A percentile compares a stretch with the other conserved stretches of the same genome.
Conservation (phyloP, 768 basidiomycete species). For the Peribolospora kevripleyi region DNA sequence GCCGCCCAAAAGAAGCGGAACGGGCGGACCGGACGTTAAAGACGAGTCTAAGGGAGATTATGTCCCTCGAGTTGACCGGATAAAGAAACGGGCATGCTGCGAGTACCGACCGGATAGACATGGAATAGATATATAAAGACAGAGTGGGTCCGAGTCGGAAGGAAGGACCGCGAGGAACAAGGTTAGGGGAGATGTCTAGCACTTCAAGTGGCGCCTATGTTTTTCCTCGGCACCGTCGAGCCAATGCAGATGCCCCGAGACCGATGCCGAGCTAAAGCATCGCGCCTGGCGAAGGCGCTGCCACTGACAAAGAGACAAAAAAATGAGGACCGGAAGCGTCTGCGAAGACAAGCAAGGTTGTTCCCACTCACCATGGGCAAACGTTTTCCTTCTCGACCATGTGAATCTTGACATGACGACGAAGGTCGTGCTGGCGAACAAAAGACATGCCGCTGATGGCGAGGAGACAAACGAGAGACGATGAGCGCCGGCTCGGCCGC, state of each 20-base stretch:
- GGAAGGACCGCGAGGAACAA: too few species aligned
- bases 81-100: too few species aligned
- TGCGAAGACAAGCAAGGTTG: neutral
- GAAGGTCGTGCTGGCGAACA: constrained; percentile 24
- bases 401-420: constrained; percentile 23
- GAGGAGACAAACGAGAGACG: neutral
- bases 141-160: too few species aligned
- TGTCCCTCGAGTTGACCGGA: too few species aligned
- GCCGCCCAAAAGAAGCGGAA: too few species aligned
- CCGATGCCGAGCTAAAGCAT: constrained; percentile 24
- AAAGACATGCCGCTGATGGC: constrained; percentile 20
- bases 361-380: constrained; percentile 22
- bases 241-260: constrained; percentile 24
- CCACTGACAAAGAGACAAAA: constrained; percentile 15
- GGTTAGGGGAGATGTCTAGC: too few species aligned
- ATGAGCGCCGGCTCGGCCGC: neutral
- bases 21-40: too few species aligned
- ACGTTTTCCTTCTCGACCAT: constrained; percentile 20
- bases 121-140: too few species aligned
- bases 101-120: too few species aligned
- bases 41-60: too few species aligned
- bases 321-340: neutral
- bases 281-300: constrained; percentile 24
- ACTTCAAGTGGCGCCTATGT: too few species aligned
- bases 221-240: neutral